Conservation (phyloP, 768 basidiomycete genomes). For the Amanita subjunquillea region DNA sequence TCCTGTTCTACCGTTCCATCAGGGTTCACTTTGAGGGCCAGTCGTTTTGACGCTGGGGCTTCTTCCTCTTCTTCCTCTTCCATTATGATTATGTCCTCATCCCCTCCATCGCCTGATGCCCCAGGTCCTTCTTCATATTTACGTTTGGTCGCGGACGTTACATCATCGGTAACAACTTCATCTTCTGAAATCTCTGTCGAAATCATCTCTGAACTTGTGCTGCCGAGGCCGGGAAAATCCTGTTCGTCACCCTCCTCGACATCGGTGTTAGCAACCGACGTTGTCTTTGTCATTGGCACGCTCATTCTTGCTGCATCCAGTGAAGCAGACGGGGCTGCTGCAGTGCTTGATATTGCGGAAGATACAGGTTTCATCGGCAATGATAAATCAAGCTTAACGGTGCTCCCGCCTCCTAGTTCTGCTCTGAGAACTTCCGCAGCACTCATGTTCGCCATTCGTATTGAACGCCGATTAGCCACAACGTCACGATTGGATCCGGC, state of each 20-base stretch:
- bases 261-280: background rate
- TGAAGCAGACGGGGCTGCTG: constrained; percentile 16
- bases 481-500: constrained; percentile 85
- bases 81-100: constrained; percentile 35
- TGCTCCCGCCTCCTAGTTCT: constrained; percentile 58
- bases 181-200: constrained; percentile 12
- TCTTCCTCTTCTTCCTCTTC: constrained; percentile 50
- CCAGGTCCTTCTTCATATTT: constrained; percentile 38
- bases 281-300: constrained; percentile 2
- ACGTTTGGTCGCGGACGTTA: constrained; percentile 28
- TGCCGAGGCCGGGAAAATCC: constrained; percentile 30
- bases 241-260: constrained; percentile 14
- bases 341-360: constrained; percentile 12
- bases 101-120: constrained; percentile 24
- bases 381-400: constrained; percentile 28
- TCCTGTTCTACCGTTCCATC: constrained; percentile 94
- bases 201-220: background rate
- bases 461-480: constrained; percentile 81
- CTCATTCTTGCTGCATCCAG: constrained; percentile 22
- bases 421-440: constrained; percentile 92
- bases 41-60: constrained; percentile 27
- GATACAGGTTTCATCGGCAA: constrained; percentile 26
- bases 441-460: constrained; percentile 93
- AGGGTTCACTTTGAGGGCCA: constrained; percentile 68
- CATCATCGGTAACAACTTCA: constrained; percentile 9